These are phyloP conservation scores for Musa schizocarpa DNA, from an alignment of 176 grass and related monocot genomes.

Conservation along the genomic window DNA sequence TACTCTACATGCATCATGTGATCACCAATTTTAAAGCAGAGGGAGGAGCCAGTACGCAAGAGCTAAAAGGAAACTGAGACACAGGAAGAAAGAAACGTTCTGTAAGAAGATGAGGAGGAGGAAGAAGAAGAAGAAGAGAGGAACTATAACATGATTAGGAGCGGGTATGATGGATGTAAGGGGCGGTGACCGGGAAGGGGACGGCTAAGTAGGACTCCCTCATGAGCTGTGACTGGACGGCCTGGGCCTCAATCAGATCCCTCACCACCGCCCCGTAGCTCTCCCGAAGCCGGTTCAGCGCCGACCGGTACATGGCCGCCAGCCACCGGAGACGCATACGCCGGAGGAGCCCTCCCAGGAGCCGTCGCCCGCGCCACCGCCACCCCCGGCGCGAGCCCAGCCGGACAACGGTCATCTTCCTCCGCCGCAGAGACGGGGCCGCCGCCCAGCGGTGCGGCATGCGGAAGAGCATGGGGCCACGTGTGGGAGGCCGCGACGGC, in stretches of 20 bases:
- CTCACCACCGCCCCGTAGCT: not conserved
- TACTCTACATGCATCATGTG: not conserved
- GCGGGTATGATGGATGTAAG: not conserved
- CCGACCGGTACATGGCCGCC: conserved; percentile 6
- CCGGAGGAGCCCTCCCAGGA: conserved; percentile 12
- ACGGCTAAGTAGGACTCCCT: conserved; percentile 5
- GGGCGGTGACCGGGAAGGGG: conserved; percentile 1
- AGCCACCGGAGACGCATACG: conserved; percentile 9
- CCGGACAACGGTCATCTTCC: conserved; percentile 12
- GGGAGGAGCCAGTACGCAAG: no score
- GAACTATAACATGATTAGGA: no score
- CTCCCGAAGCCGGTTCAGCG: not conserved
- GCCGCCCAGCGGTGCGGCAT: not conserved
- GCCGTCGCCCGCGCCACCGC: conserved; percentile 4
- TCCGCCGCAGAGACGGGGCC: not conserved
- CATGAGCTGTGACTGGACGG: conserved; percentile 4
- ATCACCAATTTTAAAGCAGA: not conserved
- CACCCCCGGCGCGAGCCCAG: conserved; percentile 2
- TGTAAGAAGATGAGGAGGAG: no score
- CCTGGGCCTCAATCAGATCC: conserved; percentile 6
- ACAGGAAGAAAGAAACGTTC: no score
- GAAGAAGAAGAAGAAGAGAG: no score
- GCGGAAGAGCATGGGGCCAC: no score
- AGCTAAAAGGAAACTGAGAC: no score
- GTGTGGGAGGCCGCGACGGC: no score